These are phyloP conservation scores for Voacanga thouarsii DNA, from an alignment of 257 asterid species.

Conservation along the genomic window DNA sequence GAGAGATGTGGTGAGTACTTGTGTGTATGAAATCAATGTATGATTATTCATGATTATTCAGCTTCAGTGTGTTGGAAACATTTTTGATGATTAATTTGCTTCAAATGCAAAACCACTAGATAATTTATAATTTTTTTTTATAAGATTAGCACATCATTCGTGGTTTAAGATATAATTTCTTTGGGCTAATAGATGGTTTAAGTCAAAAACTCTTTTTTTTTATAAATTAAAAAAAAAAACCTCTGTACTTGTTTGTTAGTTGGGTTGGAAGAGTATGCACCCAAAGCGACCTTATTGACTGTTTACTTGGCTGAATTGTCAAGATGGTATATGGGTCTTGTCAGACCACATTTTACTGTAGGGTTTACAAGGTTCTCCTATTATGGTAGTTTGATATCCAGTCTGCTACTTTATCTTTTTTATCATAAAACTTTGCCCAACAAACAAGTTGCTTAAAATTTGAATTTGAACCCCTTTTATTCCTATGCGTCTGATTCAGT, in stretches of 20 bases:
- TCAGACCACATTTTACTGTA: not conserved
- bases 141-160: not conserved
- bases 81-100: not conserved
- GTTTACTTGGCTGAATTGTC: not conserved
- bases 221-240: too few species aligned
- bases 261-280: not conserved
- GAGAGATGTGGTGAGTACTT: not conserved
- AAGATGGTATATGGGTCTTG: not conserved
- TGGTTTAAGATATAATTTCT: not conserved
- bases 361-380: not conserved
- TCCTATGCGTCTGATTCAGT: not conserved
- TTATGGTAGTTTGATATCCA: not conserved
- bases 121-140: too few species aligned
- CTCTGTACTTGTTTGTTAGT: not conserved
- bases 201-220: not conserved
- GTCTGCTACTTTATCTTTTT: not conserved
- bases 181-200: not conserved
- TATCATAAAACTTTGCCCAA: not conserved
- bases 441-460: not conserved
- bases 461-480: not conserved
- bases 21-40: not conserved
- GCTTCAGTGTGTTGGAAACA: not conserved
- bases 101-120: not conserved
- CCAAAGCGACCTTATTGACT: not conserved
- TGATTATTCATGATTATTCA: not conserved